phyloP scores from a whole-genome alignment of 2,329 filamentous ascomycete species.

The Cladosporium cucumerinum region DNA sequence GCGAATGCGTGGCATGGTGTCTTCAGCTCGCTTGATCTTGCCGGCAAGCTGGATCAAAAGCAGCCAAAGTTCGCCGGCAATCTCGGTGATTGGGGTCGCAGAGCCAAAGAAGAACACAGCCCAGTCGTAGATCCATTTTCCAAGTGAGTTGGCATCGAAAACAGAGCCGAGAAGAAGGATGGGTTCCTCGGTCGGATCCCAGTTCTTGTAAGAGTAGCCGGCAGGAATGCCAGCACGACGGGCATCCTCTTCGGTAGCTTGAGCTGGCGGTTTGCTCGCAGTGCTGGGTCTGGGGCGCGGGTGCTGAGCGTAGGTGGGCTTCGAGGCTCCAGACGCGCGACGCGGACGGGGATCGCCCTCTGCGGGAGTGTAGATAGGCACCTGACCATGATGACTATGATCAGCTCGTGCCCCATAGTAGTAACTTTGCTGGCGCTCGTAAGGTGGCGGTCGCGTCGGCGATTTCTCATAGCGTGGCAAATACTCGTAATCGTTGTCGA shows the following conservation, averaged over 20 bases:
- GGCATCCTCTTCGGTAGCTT: slow-evolving; percentile 65
- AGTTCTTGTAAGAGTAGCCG: slow-evolving; percentile 95
- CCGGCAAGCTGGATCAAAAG: slow-evolving; percentile 89
- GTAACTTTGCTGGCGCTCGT: slow-evolving; percentile 54
- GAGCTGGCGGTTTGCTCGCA: slow-evolving; percentile 39
- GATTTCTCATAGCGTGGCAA: slow-evolving; percentile 40
- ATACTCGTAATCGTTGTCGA: slow-evolving; percentile 48
- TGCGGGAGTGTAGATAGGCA: slow-evolving; percentile 43
- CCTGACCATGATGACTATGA: slow-evolving; percentile 48
- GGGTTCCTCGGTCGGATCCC: slow-evolving; percentile 90
- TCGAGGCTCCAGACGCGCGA: slow-evolving; percentile 46
- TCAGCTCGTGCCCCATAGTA: slow-evolving; percentile 50
- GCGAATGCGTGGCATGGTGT: slow-evolving; percentile 69
- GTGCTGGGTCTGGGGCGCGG: slow-evolving; percentile 41
- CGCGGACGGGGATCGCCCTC: slow-evolving; percentile 39
- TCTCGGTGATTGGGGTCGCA: slow-evolving; percentile 77
- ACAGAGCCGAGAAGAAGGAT: slow-evolving; percentile 93
- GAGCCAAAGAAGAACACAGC: slow-evolving; percentile 86
- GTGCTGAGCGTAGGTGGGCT: slow-evolving; percentile 53
- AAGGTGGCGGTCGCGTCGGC: slow-evolving; percentile 45
- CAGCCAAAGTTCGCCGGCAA: slow-evolving; percentile 93
- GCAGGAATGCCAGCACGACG: slow-evolving; percentile 67
- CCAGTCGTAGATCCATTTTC: slow-evolving; percentile 99
- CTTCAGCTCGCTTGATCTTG: slow-evolving; percentile 88
- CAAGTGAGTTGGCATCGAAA: slow-evolving; percentile 94